phyloP scores from a whole-genome alignment of 176 grass and related monocot genomes.

The Oryza longistaminata region DNA sequence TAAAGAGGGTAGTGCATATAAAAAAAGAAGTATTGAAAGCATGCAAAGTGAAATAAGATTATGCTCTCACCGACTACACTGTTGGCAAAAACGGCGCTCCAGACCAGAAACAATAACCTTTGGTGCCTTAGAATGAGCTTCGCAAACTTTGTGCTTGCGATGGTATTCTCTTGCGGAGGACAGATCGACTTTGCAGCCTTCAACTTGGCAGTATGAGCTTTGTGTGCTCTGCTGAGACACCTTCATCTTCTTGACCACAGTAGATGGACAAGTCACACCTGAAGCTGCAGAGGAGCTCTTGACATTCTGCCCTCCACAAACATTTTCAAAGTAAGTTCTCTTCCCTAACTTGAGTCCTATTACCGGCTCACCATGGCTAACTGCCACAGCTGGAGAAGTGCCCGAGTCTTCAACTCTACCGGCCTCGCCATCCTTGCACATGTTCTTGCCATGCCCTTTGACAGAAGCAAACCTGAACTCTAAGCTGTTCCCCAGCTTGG shows the following conservation, averaged over 20 bases:
- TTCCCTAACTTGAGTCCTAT: slow-evolving; percentile 49
- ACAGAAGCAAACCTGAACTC: slow-evolving; percentile 31
- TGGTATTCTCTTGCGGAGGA: slow-evolving; percentile 66
- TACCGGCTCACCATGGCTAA: slow-evolving; percentile 28
- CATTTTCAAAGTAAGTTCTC: slow-evolving; percentile 42
- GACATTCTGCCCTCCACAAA: slow-evolving; percentile 19
- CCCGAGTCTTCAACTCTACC: background rate
- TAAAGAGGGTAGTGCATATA: background rate
- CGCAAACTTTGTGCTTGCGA: slow-evolving; percentile 76
- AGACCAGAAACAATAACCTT: slow-evolving; percentile 65
- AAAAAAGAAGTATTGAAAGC: background rate
- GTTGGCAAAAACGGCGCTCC: slow-evolving; percentile 81
- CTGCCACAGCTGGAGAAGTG: slow-evolving; percentile 1
- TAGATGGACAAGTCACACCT: background rate
- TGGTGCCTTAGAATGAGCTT: slow-evolving; percentile 62
- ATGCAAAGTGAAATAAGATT: background rate
- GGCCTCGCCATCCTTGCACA: background rate
- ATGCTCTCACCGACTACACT: slow-evolving; percentile 64
- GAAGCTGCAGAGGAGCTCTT: slow-evolving; percentile 26
- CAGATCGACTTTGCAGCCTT: slow-evolving; percentile 69
- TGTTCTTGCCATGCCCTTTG: slow-evolving; percentile 1
- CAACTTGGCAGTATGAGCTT: slow-evolving; percentile 55
- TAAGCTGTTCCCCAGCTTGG: slow-evolving; percentile 18
- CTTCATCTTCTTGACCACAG: slow-evolving; percentile 34
- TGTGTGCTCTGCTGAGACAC: slow-evolving; percentile 36